Evolutionary conservation across 139 green algal genomes (phyloP), one percentile per base, ranked within the genome.

Genomic region (Chlorella vulgaris): DNA sequence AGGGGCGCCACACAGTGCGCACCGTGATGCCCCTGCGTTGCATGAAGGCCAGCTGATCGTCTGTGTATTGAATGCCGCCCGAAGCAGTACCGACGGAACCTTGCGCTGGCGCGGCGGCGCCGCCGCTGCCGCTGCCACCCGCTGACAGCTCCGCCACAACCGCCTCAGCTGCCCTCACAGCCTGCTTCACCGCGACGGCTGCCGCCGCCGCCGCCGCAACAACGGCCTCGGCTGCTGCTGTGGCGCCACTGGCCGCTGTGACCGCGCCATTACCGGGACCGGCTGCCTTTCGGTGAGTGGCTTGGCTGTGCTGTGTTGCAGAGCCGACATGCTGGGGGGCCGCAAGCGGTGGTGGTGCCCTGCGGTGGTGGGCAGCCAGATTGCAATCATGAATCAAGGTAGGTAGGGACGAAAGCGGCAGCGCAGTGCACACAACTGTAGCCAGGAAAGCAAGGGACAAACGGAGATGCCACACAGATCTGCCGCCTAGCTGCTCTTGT

Each of bases 131-230:
- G 18, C 15, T 28, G 18, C 55, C 55, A 15, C 5, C 55, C 55
- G 55, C 55, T n/a, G 55, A 31, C 28, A 76, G 69, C 69, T 76
- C 69, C 7, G 42, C 69, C 40, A 76, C 69, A 40, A 76, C 38
- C 2, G 42, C 42, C 42, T 76, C 69, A 10, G 69, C 69, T 19
- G 69, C 69, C 26, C 29, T 19, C 69, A 76, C 69, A 28, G 69
- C 69, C 42, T 61, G 29, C 7, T 28, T n/a, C 69, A 76, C 69
- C 69, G 69, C 69, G 19, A 42, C 69, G 2, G 69, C 69, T 8
- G 69, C 50, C 24, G 69, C 69, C 69, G 60, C 69, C 2, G 67
- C 67, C 4, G 69, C 69, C 19, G 69, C 69, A 40, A 76, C 69
- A 40, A 76, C 69, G 7, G 69, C 69, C 5, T 50, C 28, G 2